These are phyloP conservation scores for Hericium erinaceus DNA, from an alignment of 768 basidiomycete genomes.

Conservation along the genomic window DNA sequence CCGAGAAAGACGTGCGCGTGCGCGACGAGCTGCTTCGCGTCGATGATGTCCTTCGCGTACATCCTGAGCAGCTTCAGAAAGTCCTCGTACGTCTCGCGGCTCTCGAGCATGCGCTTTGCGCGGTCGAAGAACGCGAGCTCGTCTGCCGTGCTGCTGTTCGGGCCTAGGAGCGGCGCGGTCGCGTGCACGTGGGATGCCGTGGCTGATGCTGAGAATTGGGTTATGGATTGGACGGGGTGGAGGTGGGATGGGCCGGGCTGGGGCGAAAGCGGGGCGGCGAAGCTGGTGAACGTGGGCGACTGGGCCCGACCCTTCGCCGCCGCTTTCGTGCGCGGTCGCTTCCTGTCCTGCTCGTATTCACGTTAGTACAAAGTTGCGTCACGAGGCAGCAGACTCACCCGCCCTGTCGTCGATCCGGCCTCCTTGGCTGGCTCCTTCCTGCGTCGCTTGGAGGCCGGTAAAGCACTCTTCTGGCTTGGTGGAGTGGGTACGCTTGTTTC, in stretches of 20 bases:
- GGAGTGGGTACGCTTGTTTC: conserved; percentile 3
- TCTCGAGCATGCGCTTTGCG: conserved; percentile 73
- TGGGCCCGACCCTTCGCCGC: conserved; percentile 10
- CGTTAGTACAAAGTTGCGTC: not conserved
- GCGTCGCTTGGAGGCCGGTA: conserved; percentile 33
- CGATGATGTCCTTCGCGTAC: conserved; percentile 88
- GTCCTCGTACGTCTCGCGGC: conserved; percentile 77
- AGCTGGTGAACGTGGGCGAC: conserved; percentile 13
- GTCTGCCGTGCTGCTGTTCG: conserved; percentile 35
- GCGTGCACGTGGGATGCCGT: conserved; percentile 6
- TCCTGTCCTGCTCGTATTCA: conserved; percentile 8
- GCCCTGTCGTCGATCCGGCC: conserved; percentile 11
- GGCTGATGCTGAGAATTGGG: conserved; percentile 4
- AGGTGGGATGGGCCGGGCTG: conserved; percentile 8
- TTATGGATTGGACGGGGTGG: conserved; percentile 3
- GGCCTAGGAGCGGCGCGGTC: conserved; percentile 6
- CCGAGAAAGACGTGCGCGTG: conserved; percentile 76
- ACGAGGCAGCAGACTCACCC: conserved; percentile 3
- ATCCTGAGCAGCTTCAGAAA: conserved; percentile 89
- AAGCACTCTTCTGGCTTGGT: conserved; percentile 9
- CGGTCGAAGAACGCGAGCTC: conserved; percentile 93
- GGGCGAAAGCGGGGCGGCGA: conserved; percentile 10
- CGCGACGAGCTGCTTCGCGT: conserved; percentile 72
- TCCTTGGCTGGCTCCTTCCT: conserved; percentile 48
- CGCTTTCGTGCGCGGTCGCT: conserved; percentile 11